Evolutionary conservation across 164 flowering plant species (phyloP).

Genomic region (Protea cynaroides): DNA sequence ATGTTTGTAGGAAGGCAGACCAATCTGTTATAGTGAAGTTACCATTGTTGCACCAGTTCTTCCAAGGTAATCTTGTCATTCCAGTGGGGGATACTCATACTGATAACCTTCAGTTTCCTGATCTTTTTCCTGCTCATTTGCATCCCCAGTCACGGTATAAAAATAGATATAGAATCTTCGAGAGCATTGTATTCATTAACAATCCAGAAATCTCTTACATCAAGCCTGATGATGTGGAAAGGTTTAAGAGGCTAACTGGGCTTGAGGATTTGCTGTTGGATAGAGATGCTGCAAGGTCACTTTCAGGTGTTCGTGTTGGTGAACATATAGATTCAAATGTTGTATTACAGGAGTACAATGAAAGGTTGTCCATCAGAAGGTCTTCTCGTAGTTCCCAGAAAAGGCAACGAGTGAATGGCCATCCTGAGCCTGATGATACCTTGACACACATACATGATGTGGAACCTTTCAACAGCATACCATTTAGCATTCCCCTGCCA

Average conservation of each 20-base stretch:
- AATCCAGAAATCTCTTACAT: slow-evolving; percentile 33
- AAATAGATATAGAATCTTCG: slow-evolving; percentile 21
- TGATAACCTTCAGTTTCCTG: slow-evolving; percentile 33
- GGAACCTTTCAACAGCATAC: slow-evolving; percentile 24
- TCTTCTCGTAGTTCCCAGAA: slow-evolving; percentile 9
- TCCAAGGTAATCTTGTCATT: slow-evolving; percentile 29
- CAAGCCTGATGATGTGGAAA: slow-evolving; percentile 27
- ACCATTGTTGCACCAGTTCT: slow-evolving; percentile 25
- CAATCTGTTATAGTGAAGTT: slow-evolving; percentile 25
- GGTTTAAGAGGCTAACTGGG: slow-evolving; percentile 47
- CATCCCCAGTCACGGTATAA: slow-evolving; percentile 26
- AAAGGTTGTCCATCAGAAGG: slow-evolving; percentile 2
- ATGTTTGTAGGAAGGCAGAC: slow-evolving; percentile 39
- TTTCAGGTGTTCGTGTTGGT: slow-evolving; percentile 1
- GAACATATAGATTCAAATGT: slow-evolving; percentile 1
- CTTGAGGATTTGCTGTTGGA: slow-evolving; percentile 26
- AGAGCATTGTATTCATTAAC: slow-evolving; percentile 35
- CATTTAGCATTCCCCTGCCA: slow-evolving; percentile 17
- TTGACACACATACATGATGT: slow-evolving; percentile 15
- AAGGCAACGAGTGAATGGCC: slow-evolving; percentile 8
- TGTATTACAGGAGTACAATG: slow-evolving; percentile 8
- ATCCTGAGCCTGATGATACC: slow-evolving; percentile 1
- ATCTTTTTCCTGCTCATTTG: slow-evolving; percentile 37
- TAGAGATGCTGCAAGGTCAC: slow-evolving; percentile 19
- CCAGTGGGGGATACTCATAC: slow-evolving; percentile 4